Conservation (phyloP, 768 basidiomycete species). For the Tylopilus balloui region DNA sequence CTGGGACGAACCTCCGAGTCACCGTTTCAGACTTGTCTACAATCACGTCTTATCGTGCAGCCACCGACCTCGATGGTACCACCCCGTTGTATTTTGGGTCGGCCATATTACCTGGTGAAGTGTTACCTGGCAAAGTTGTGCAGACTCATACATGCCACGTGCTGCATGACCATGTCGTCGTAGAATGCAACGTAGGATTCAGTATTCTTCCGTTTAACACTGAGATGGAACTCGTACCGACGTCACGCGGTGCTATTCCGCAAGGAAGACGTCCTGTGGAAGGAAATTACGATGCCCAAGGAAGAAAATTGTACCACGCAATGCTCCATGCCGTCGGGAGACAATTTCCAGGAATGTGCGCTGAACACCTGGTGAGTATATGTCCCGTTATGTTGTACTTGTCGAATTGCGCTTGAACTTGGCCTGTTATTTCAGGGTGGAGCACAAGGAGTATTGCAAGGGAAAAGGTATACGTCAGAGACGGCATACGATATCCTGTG, state of each 20-base stretch:
- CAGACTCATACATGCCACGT: background rate
- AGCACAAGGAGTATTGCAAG: slow-evolving; percentile 3
- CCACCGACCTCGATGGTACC: slow-evolving; percentile 1
- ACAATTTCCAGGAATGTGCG: slow-evolving; percentile 8
- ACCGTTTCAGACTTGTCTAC: background rate
- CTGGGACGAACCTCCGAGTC: background rate
- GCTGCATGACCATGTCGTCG: background rate
- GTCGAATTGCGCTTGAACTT: background rate
- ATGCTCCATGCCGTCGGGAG: slow-evolving; percentile 8
- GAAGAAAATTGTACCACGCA: slow-evolving; percentile 6
- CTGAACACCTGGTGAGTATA: slow-evolving; percentile 1
- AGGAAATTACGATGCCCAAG: slow-evolving; percentile 4
- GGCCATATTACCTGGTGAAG: background rate
- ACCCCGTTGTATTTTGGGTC: slow-evolving; percentile 3
- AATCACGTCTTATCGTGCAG: background rate
- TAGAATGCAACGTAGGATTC: background rate
- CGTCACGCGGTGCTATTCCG: slow-evolving; percentile 1
- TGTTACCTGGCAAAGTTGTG: background rate
- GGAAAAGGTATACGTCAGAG: background rate
- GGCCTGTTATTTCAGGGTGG: background rate
- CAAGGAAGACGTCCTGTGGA: slow-evolving; percentile 3
- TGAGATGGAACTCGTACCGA: slow-evolving; percentile 5
- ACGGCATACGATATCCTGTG: slow-evolving; percentile 6
- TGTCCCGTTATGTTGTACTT: background rate
- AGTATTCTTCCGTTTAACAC: background rate